These are phyloP conservation scores for Limnomonas spitsbergensis DNA, from an alignment of 139 green algal species.

Conservation along the genomic window DNA sequence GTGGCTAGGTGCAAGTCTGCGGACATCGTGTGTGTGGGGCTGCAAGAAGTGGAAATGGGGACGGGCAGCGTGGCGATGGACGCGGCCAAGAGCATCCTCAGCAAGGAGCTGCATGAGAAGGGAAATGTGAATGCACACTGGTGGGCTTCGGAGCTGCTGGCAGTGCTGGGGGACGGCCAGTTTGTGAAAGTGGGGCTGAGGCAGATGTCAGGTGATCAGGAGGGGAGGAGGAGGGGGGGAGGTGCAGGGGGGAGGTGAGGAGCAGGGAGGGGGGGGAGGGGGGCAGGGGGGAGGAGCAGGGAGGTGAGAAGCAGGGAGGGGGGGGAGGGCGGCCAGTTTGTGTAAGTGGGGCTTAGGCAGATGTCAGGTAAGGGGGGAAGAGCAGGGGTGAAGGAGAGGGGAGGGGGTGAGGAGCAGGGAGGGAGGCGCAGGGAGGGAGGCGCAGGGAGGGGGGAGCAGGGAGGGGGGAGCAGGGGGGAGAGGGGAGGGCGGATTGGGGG, in stretches of 20 bases:
- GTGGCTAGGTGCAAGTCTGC: conserved; percentile 6
- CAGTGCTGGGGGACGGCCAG: conserved; percentile 31
- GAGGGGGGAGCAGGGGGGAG: not conserved
- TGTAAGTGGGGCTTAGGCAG: conserved; percentile 70
- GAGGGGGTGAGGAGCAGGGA: too few species aligned
- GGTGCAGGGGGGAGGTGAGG: not conserved
- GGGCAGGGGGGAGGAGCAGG: not conserved
- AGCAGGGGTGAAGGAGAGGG: not conserved
- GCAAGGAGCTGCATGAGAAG: conserved; percentile 47
- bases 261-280: not conserved
- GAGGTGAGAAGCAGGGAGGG: not conserved
- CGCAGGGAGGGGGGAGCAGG: too few species aligned
- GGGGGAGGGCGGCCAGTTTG: conserved; percentile 7
- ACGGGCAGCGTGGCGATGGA: conserved; percentile 47
- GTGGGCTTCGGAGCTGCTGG: conserved; percentile 45
- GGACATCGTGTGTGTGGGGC: conserved; percentile 60
- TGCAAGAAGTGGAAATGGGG: conserved; percentile 91
- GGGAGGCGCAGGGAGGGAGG: too few species aligned
- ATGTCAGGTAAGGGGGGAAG: conserved; percentile 49
- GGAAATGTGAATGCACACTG: conserved; percentile 78
- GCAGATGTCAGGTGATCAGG: conserved; percentile 84
- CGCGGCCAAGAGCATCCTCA: conserved; percentile 31
- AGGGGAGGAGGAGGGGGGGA: conserved; percentile 1
- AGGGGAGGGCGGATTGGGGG: too few species aligned
- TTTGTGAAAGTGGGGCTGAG: conserved; percentile 68